Evolutionary conservation across 2,329 filamentous ascomycete genomes (phyloP).

Genomic region (Aspergillus brunneoviolaceus): DNA sequence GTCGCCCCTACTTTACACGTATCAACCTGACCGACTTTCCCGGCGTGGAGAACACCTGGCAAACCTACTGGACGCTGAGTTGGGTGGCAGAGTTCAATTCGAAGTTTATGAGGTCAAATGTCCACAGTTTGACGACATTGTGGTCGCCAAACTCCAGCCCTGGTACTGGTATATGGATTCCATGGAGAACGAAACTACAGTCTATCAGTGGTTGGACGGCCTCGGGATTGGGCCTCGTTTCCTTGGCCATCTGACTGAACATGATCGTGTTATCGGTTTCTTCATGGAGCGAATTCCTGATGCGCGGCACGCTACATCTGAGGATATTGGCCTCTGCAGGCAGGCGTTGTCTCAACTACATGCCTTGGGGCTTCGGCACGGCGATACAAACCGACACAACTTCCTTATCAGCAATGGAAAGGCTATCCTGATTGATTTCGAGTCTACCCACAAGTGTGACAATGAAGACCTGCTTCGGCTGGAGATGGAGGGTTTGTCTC

Average conservation of each 20-base stretch:
- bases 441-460: slow-evolving; percentile 26
- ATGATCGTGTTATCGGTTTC: slow-evolving; percentile 43
- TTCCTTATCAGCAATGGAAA: slow-evolving; percentile 24
- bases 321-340: slow-evolving; percentile 24
- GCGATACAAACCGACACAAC: slow-evolving; percentile 31
- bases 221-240: slow-evolving; percentile 39
- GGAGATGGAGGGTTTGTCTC: slow-evolving; percentile 19
- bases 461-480: slow-evolving; percentile 17
- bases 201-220: slow-evolving; percentile 40
- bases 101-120: slow-evolving; percentile 27
- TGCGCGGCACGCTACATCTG: slow-evolving; percentile 24
- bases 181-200: slow-evolving; percentile 38
- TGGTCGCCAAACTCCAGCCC: slow-evolving; percentile 40
- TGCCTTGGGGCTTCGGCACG: slow-evolving; percentile 26
- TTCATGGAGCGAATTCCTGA: slow-evolving; percentile 31
- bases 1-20: slow-evolving; percentile 23
- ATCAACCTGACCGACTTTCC: slow-evolving; percentile 20
- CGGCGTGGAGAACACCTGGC: slow-evolving; percentile 23
- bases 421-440: slow-evolving; percentile 30
- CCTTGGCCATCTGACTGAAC: slow-evolving; percentile 41
- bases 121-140: slow-evolving; percentile 12
- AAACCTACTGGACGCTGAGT: slow-evolving; percentile 25
- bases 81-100: slow-evolving; percentile 23
- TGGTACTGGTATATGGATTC: slow-evolving; percentile 41
- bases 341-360: slow-evolving; percentile 25